Evolutionary conservation across 257 asterid species (phyloP), one percentile per base, ranked within the genome.

Genomic region (Solanum clarkiae): DNA sequence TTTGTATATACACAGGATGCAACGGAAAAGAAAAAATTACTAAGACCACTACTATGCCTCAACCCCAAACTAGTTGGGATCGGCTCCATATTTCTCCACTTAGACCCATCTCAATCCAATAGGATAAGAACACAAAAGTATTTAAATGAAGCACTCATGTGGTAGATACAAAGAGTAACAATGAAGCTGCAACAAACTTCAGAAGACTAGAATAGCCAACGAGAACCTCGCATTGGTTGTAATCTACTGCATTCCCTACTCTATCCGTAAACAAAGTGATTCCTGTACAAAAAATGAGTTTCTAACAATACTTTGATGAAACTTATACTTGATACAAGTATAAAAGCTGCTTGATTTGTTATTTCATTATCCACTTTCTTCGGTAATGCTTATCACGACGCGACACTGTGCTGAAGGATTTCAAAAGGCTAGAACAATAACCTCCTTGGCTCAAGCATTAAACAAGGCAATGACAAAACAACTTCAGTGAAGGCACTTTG

Each of bases 401-500:
- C 42, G 47, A 47, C 22, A 22, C 8, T 74, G 40, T 74, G 81
- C 81, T 45, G 13, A 47, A 8, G 7, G 12, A 72, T 49, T 47
- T 74, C 81, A 74, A 47, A 74, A 74, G 32, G 59, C 12, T 74
- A 22, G 42, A 74, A 8, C 60, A 75, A 4, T 49, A 18, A 75
- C 22, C 81, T 75, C 60, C 44, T 75, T 13, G 42, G 44, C 60
- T 49, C 60, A 47, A 75, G 44, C 60, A 75, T 47, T 8, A 47
- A 47, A 75, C 8, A 74, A 45, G 42, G 59, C 47, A 47, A 47
- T 12, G 44, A 22, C 80, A 44, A 36, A n/a, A 72, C 56, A 72
- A 72, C 80, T 72, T 91, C 85, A 94, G 55, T 88, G 91, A 53
- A 93, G 87, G 91, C 98, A 95, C 84, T 89, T 82, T 44, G 86